A percentile compares a stretch with the other conserved stretches of the same genome.
Conservation (phyloP, 2,329 filamentous ascomycete genomes). For the Colletotrichum filicis region DNA sequence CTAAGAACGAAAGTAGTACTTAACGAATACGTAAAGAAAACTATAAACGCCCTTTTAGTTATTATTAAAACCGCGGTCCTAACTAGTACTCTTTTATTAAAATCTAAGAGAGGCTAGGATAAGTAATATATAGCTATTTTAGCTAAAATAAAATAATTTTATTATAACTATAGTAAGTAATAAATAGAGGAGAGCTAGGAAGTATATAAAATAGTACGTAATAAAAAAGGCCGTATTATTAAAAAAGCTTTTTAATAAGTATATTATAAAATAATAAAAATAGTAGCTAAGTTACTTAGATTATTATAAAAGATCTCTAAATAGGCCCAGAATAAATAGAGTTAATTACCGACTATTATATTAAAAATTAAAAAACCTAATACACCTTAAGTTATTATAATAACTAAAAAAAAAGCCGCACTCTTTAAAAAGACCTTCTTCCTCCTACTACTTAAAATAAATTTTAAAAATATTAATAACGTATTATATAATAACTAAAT, state of each 20-base stretch:
- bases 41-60: too few relatives aligned
- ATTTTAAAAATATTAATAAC: conserved; percentile 3
- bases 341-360: neutral
- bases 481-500: neutral
- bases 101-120: too few relatives aligned
- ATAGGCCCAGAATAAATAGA: neutral
- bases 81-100: too few relatives aligned
- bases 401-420: neutral
- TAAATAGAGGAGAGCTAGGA: neutral
- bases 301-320: neutral
- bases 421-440: neutral
- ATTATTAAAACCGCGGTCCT: too few relatives aligned
- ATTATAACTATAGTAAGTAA: neutral
- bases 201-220: neutral
- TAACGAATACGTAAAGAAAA: too few relatives aligned
- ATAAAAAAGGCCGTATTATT: conserved; percentile 2
- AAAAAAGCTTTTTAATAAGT: neutral
- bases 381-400: neutral
- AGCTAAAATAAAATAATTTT: neutral
- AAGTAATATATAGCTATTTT: too few relatives aligned
- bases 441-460: neutral
- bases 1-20: neutral
- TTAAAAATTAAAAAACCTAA: neutral
- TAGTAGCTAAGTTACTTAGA: neutral
- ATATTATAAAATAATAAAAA: neutral